phyloP scores from a whole-genome alignment of 2,329 filamentous ascomycete genomes.

The Apiospora phragmitis region DNA sequence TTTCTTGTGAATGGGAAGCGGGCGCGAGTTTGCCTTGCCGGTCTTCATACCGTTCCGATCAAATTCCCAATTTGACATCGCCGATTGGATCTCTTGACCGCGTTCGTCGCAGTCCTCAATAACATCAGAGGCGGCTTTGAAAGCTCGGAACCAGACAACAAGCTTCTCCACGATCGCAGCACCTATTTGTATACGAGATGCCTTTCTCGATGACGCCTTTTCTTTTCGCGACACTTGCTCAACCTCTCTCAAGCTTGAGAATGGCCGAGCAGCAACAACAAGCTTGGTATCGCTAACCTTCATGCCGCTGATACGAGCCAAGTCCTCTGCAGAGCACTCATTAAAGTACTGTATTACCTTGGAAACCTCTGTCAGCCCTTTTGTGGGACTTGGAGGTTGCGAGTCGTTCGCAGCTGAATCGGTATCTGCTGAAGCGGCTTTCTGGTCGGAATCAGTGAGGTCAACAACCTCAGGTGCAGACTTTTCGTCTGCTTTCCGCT shows the following conservation, averaged over 20 bases:
- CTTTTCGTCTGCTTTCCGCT: slow-evolving; percentile 23
- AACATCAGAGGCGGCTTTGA: slow-evolving; percentile 43
- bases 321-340: slow-evolving; percentile 69
- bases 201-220: slow-evolving; percentile 33
- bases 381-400: slow-evolving; percentile 3
- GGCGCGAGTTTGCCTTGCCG: slow-evolving; percentile 24
- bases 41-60: slow-evolving; percentile 37
- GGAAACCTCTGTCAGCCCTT: slow-evolving; percentile 32
- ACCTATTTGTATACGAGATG: slow-evolving; percentile 27
- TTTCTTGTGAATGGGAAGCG: slow-evolving; percentile 57
- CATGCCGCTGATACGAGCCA: slow-evolving; percentile 79
- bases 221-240: slow-evolving; percentile 56
- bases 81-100: slow-evolving; percentile 30
- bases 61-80: slow-evolving; percentile 30
- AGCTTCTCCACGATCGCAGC: slow-evolving; percentile 39
- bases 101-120: slow-evolving; percentile 48
- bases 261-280: slow-evolving; percentile 75
- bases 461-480: slow-evolving; percentile 9
- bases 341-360: slow-evolving; percentile 82
- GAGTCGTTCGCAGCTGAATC: slow-evolving; percentile 12
- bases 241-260: slow-evolving; percentile 63
- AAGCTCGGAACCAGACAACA: slow-evolving; percentile 46
- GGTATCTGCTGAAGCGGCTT: not conserved
- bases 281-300: slow-evolving; percentile 68
- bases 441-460: slow-evolving; percentile 8